These are phyloP conservation scores for Fusarium anguioides DNA, from an alignment of 2,329 filamentous ascomycete genomes.

Conservation along the genomic window DNA sequence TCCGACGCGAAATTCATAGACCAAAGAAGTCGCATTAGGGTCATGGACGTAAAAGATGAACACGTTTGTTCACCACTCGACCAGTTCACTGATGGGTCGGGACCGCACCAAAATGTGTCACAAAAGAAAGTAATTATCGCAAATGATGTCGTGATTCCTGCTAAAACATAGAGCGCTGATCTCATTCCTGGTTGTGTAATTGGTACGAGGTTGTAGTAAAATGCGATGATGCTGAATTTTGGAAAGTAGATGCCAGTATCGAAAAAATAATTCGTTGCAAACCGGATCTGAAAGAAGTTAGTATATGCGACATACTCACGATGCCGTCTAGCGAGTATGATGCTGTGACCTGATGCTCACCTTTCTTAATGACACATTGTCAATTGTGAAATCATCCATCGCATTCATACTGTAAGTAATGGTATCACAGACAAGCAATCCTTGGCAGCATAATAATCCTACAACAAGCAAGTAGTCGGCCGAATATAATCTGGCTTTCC, in stretches of 20 bases:
- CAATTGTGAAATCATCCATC: constrained; percentile 7
- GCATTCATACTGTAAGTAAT: constrained; percentile 3
- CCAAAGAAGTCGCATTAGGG: constrained; percentile 11
- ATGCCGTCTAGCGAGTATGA: too few species aligned
- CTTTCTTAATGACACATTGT: neutral
- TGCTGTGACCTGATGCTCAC: too few species aligned
- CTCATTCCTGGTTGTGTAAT: neutral
- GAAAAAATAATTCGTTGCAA: constrained; percentile 13
- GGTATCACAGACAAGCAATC: constrained; percentile 1
- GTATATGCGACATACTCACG: neutral
- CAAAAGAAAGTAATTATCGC: neutral
- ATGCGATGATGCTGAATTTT: constrained; percentile 6
- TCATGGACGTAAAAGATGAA: neutral
- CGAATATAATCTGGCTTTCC: neutral
- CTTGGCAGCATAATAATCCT: neutral
- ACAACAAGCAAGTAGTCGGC: constrained; percentile 1
- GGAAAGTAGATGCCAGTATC: constrained; percentile 19
- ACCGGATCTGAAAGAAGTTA: neutral
- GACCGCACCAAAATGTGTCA: constrained; percentile 5
- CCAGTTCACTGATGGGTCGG: constrained; percentile 10
- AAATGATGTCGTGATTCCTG: neutral
- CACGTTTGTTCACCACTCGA: neutral
- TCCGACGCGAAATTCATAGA: constrained; percentile 8
- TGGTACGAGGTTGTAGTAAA: neutral
- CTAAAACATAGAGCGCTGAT: neutral